Evolutionary conservation across 345 rosid genomes (phyloP), one percentile per base, ranked within the genome.

Genomic region (Camelina laxa): DNA sequence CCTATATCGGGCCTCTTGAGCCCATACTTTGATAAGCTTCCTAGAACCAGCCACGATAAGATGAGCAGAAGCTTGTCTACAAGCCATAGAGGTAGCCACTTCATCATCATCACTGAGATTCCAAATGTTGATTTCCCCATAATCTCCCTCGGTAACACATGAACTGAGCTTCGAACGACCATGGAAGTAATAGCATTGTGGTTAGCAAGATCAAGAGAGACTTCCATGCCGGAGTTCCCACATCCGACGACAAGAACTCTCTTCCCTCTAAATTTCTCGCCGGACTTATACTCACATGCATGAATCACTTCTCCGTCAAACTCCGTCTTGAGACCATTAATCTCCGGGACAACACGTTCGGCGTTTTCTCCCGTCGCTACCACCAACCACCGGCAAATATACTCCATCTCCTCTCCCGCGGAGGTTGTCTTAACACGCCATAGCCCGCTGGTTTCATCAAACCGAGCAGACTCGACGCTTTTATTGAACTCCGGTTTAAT

Each of bases 341-440:
- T 69, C 3, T 85, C 97, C 21, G 98, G 97, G 51, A 61, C 77
- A 58, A 86, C 89, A 15, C 82, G 45, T 81, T 86, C 97, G 0
- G 98, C 97, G 80, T 94, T 91, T 78, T 94, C 98, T 1, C 98
- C 98, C 0, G 98, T 94, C 15, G 98, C 98, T 67, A 91, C 98
- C 56, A 94, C 97, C 6, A 94, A 89, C 97, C 96, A 94, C 67
- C 84, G 79, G 84, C 97, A 91, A 65, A 90, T 75, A 86, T 91
- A 94, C 78, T 87, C 97, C 33, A 85, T 74, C 82, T 95, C 99
- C 5, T 57, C 74, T 21, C 61, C 51, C 66, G 69, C 56, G 3
- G 4, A 75, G 7, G 58, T 70, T 5, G 93, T 84, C 78, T 60
- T 86, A 17, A 90, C 96, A 33, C 86, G 69, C 98, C 98, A 94